Base-by-base conservation (phyloP, 2,329 filamentous ascomycete species). In the Aspergillus neotritici region DNA sequence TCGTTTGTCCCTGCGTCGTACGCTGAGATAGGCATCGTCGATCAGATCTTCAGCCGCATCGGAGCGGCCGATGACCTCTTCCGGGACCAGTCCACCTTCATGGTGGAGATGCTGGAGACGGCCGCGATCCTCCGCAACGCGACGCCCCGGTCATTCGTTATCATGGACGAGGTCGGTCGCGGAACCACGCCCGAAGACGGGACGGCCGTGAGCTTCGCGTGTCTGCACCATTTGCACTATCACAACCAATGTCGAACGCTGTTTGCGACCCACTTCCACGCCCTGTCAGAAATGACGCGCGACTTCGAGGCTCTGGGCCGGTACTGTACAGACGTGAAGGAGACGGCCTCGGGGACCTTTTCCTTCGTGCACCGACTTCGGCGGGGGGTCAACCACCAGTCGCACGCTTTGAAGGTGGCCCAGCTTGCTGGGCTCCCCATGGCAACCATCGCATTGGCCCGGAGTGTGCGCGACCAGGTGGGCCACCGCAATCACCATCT, bases 91-190 rank as follows among this genome's bases (percentile, higher is more conserved):
- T 95, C 88, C 41, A 98, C 94, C 0, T 98, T 98, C 67, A 97
- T 98, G 93, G 88, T 97, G 1, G 93, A 98, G 70, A 98, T 98
- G 93, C 77, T 96, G 2, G 93, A 98, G 68, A 95, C 93, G 14
- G 90, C 91, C 2, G 78, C 85, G 17, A 98, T 98, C 41, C 76
- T 98, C 40, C 86, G 84, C 48, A 77, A 86, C 53, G 91, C 93
- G 0, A 97, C 91, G 1, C 70, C 82, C 1, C 78, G 84, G 16
- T 93, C 86, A 0, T 94, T 98, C 57, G 91, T 93, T 48, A 91
- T 98, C 64, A 97, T 98, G 91, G 93, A 98, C 64, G 93, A 98
- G 71, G 87, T 98, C 31, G 93, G 93, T 1, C 78, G 93, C 37
- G 93, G 93, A 7, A 98, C 94, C 0, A 95, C 93, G 14, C 89